A percentile compares a stretch with the other conserved stretches of the same genome.
These are phyloP conservation scores for Penicillium psychrosexuale DNA, from an alignment of 2,329 filamentous ascomycete genomes.

Conservation along the genomic window DNA sequence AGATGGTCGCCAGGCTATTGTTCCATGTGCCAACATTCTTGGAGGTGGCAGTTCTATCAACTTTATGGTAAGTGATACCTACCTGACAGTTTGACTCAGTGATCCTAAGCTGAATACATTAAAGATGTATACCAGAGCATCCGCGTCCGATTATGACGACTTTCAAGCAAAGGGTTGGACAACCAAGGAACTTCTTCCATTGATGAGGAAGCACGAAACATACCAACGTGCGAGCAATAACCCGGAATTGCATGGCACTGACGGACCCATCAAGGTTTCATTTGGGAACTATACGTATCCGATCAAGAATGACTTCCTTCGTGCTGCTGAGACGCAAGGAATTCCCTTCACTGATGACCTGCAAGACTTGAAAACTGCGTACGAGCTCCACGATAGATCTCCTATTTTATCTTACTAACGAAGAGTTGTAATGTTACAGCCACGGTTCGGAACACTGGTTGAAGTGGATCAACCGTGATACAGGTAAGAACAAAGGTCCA, in stretches of 20 bases:
- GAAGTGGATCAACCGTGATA: slow-evolving; percentile 73
- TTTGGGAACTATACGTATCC: slow-evolving; percentile 80
- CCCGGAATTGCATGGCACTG: slow-evolving; percentile 66
- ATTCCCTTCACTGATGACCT: slow-evolving; percentile 74
- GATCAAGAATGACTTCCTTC: slow-evolving; percentile 76
- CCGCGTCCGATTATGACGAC: slow-evolving; percentile 71
- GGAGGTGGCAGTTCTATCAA: slow-evolving; percentile 73
- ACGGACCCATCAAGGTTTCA: slow-evolving; percentile 78
- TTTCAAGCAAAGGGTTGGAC: slow-evolving; percentile 78
- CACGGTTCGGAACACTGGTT: slow-evolving; percentile 78
- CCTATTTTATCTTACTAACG: background rate
- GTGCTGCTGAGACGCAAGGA: slow-evolving; percentile 68
- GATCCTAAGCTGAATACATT: background rate
- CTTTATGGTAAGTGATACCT: slow-evolving; percentile 60
- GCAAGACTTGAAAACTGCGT: slow-evolving; percentile 59
- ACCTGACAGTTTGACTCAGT: background rate
- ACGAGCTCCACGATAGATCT: background rate
- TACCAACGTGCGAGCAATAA: slow-evolving; percentile 67
- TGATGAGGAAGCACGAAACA: slow-evolving; percentile 79
- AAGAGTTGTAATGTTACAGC: slow-evolving; percentile 11
- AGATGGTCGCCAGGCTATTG: slow-evolving; percentile 66
- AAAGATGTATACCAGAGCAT: slow-evolving; percentile 70
- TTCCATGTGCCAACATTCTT: slow-evolving; percentile 70
- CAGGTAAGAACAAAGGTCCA: slow-evolving; percentile 39
- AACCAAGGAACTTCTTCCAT: slow-evolving; percentile 68